These are phyloP conservation scores for Venturia effusa DNA, from an alignment of 2,329 filamentous ascomycete species.

Conservation along the genomic window DNA sequence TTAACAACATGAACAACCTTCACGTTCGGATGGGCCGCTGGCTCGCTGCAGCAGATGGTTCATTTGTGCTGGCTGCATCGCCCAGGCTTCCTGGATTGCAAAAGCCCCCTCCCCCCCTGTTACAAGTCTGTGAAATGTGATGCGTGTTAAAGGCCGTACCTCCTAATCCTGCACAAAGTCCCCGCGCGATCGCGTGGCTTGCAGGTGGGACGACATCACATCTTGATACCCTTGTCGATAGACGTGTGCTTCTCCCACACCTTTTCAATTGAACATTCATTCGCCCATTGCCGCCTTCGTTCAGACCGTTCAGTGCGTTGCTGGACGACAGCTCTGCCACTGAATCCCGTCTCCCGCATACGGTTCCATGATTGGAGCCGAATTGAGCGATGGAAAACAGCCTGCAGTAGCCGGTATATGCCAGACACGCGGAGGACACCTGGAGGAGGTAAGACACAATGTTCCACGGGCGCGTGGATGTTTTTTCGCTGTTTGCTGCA, in stretches of 20 bases:
- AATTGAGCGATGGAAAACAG: background rate
- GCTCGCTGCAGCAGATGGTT: background rate
- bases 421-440: background rate
- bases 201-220: slow-evolving; percentile 5
- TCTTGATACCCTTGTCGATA: background rate
- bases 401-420: background rate
- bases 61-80: background rate
- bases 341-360: background rate
- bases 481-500: background rate
- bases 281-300: background rate
- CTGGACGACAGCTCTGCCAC: background rate
- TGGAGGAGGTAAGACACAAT: background rate
- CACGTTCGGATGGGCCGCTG: background rate
- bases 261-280: background rate
- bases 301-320: background rate
- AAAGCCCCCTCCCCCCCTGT: background rate
- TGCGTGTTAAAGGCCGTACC: background rate
- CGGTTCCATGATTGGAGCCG: background rate
- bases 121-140: background rate
- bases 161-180: background rate
- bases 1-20: background rate
- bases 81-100: background rate
- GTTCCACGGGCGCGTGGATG: background rate
- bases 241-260: background rate
- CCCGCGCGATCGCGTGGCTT: background rate